Base-by-base conservation (phyloP, 2,329 filamentous ascomycete genomes). In the Venturia carpophila region DNA sequence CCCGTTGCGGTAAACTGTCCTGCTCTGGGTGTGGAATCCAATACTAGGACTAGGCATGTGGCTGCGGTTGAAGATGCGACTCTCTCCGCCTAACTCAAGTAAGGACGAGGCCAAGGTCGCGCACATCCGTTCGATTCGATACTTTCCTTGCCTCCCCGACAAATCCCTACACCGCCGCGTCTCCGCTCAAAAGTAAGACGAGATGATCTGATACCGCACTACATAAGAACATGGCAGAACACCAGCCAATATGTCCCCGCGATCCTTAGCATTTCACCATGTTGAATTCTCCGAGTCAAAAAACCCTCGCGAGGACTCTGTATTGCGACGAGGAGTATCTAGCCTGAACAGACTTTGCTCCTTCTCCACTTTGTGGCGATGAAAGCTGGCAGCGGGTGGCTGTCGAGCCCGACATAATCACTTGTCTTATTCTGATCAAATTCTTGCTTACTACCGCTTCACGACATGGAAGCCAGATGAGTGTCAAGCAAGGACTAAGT, bases 141-240 rank as follows among this genome's bases (percentile, higher is more conserved):
- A 11, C 17, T 37, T 17, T 58, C n/a, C 27, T 21, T 27, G 27
- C 52, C 37, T 34, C 52, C 30, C 30, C 30, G 30, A 34, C 30
- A 34, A 34, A 34, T 34, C 30, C 52, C 17, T 58, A 34, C 52
- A 58, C 52, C 52, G 52, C 52, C 52, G 52, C 52, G 21, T 58
- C 19, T 37, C 27, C n/a, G 1, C 52, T n/a, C 52, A 58, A 37
- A 34, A 37, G 19, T 24, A 27, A 56, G 49, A 21, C 49, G 24
- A 55, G 34, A 27, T 55, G 30, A 30, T 47, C 43, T 5, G 27
- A 55, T 15, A 55, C 15, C 19, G 27, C 52, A 37, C 13, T 34
- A 19, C 27, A 5, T 11, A 6, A n/a, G n/a, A n/a, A n/a, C n/a
- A n/a, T n/a, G n/a, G n/a, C 37, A 39, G 37, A 56, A 56, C 52